A percentile compares a stretch with the other conserved stretches of the same genome.
phyloP scores from a whole-genome alignment of 805 yeast genomes.

The Tetrapisispora nanseiensis region DNA sequence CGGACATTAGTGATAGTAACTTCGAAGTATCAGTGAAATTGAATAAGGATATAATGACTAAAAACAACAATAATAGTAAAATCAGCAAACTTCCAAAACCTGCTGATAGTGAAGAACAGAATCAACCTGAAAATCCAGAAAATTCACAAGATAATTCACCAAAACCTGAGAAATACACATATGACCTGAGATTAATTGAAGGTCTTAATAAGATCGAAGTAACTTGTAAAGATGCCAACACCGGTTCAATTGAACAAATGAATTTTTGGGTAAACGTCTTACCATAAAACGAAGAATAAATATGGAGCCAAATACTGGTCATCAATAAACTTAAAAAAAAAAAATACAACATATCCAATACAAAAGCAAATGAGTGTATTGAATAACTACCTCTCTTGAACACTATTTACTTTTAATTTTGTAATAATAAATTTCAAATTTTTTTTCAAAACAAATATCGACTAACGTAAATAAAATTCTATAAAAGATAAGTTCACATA shows the following conservation, averaged over 20 bases:
- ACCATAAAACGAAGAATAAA: slow-evolving; percentile 12
- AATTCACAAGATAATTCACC: slow-evolving; percentile 4
- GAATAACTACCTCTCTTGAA: too few species aligned
- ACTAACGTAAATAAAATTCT: too few species aligned
- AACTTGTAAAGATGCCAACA: slow-evolving; percentile 13
- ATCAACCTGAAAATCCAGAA: neutral
- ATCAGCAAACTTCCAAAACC: slow-evolving; percentile 2
- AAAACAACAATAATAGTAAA: slow-evolving; percentile 4
- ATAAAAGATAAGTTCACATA: too few species aligned
- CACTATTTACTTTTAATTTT: too few species aligned
- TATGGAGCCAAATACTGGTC: too few species aligned
- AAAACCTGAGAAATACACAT: slow-evolving; percentile 13
- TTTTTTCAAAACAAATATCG: too few species aligned
- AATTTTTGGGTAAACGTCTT: slow-evolving; percentile 27
- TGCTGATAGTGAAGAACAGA: neutral
- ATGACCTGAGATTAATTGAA: slow-evolving; percentile 23
- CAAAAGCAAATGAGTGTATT: too few species aligned
- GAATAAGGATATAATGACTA: slow-evolving; percentile 18
- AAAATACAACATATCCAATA: too few species aligned
- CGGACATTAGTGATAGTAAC: slow-evolving; percentile 5
- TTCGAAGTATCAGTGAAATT: slow-evolving; percentile 11
- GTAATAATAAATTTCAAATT: too few species aligned
- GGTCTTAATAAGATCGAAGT: slow-evolving; percentile 26
- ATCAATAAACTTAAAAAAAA: too few species aligned
- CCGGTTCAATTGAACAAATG: slow-evolving; percentile 13